These are phyloP conservation scores for Diversispora eburnea DNA, from an alignment of 192 early-diverging fungal species.

Conservation along the genomic window DNA sequence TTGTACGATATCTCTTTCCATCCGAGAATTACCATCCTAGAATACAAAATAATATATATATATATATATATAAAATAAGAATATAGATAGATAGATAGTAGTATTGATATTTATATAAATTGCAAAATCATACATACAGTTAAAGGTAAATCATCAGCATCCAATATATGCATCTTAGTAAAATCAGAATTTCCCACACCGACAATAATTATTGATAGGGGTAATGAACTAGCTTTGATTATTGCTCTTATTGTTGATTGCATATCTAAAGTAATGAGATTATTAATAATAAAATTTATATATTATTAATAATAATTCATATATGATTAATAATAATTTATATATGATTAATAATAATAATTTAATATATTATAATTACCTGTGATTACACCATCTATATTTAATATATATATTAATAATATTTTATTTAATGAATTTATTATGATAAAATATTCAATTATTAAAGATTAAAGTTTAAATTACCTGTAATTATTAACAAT, in stretches of 20 bases:
- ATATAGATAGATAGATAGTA: too few relatives aligned
- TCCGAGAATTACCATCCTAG: too few relatives aligned
- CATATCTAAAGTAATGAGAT: constrained; percentile 23
- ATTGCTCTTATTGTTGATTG: constrained; percentile 44
- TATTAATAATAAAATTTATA: too few relatives aligned
- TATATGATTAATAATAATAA: constrained; percentile 2
- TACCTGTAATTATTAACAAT: constrained; percentile 7
- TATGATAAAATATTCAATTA: constrained; percentile 18
- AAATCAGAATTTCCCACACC: constrained; percentile 54
- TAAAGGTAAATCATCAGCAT: constrained; percentile 43
- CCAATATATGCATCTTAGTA: constrained; percentile 47
- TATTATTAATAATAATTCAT: too few relatives aligned
- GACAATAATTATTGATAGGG: constrained; percentile 46
- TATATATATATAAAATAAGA: too few relatives aligned
- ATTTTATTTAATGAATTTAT: constrained; percentile 23
- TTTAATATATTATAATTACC: constrained; percentile 23
- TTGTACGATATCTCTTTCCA: too few relatives aligned
- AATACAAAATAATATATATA: too few relatives aligned
- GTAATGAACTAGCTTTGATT: constrained; percentile 32
- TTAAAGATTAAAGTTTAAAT: constrained; percentile 29
- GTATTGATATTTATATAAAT: too few relatives aligned
- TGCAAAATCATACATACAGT: constrained; percentile 14
- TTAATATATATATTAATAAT: background rate
- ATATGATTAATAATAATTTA: too few relatives aligned
- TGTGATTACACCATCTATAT: constrained; percentile 30